phyloP scores from a whole-genome alignment of 495 filamentous ascomycete species.

The Parachaetomium inaequale region DNA sequence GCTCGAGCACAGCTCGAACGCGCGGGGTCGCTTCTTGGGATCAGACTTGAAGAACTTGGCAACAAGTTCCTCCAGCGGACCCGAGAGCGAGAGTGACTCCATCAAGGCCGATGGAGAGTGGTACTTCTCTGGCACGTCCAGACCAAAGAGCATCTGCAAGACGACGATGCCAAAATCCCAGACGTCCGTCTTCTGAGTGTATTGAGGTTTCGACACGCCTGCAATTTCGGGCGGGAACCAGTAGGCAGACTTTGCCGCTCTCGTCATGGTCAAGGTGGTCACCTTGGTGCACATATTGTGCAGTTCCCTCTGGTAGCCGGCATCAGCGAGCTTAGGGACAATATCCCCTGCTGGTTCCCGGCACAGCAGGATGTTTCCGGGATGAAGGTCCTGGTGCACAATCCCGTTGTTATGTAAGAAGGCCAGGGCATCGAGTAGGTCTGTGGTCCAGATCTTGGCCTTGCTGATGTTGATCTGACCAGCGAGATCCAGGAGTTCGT shows the following conservation, averaged over 20 bases:
- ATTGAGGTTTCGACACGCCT: slow-evolving; percentile 52
- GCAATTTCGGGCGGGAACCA: slow-evolving; percentile 82
- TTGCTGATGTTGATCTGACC: slow-evolving; percentile 67
- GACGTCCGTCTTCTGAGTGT: slow-evolving; percentile 80
- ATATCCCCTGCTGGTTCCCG: slow-evolving; percentile 55
- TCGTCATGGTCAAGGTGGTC: slow-evolving; percentile 42
- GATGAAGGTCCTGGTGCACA: slow-evolving; percentile 74
- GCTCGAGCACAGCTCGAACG: slow-evolving; percentile 83
- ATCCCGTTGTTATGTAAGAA: slow-evolving; percentile 80
- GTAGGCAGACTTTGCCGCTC: slow-evolving; percentile 66
- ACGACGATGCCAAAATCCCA: slow-evolving; percentile 92
- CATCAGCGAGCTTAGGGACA: slow-evolving; percentile 64
- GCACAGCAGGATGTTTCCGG: slow-evolving; percentile 69
- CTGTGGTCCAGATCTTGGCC: slow-evolving; percentile 78
- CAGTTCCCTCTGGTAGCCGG: slow-evolving; percentile 62
- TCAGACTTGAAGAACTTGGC: slow-evolving; percentile 78
- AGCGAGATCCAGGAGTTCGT: slow-evolving; percentile 74
- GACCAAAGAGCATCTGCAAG: slow-evolving; percentile 90
- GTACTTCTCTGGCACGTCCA: slow-evolving; percentile 69
- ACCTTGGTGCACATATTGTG: slow-evolving; percentile 53
- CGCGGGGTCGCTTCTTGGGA: slow-evolving; percentile 76
- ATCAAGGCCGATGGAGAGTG: slow-evolving; percentile 70
- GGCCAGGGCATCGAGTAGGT: slow-evolving; percentile 85
- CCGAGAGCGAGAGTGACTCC: slow-evolving; percentile 59
- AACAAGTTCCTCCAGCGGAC: slow-evolving; percentile 72